Conservation (phyloP, 306 rosid species). For the Quercus parvula region DNA sequence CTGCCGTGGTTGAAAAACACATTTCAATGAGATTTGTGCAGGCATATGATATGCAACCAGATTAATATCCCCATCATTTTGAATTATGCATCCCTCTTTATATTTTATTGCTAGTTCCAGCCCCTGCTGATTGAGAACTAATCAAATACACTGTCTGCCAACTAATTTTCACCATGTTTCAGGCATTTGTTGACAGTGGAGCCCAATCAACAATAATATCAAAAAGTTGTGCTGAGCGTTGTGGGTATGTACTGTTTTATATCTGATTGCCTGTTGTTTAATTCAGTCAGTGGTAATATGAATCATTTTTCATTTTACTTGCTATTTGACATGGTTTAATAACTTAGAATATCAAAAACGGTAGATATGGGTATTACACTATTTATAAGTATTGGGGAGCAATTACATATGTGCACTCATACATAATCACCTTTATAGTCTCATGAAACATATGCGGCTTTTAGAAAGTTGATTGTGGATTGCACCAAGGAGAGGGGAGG, state of each 20-base stretch:
- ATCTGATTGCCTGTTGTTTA: constrained; percentile 13
- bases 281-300: not conserved
- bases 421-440: not conserved
- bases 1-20: not conserved
- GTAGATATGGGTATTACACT: constrained; percentile 6
- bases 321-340: constrained; percentile 9
- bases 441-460: not conserved
- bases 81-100: constrained; percentile 4
- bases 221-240: constrained; percentile 93
- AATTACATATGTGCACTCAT: not conserved
- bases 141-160: constrained; percentile 6
- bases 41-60: not conserved
- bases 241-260: constrained; percentile 62
- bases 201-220: constrained; percentile 98
- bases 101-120: not conserved
- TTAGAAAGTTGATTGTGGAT: not conserved
- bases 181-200: constrained; percentile 99
- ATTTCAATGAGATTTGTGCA: not conserved
- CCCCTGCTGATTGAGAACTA: not conserved
- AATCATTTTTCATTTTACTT: constrained; percentile 5
- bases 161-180: constrained; percentile 21
- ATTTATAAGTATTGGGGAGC: not conserved
- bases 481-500: not conserved
- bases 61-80: not conserved
- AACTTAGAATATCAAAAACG: not conserved